phyloP scores from a whole-genome alignment of 352 stramenopile species.

The Peronosclerospora sorghi region DNA sequence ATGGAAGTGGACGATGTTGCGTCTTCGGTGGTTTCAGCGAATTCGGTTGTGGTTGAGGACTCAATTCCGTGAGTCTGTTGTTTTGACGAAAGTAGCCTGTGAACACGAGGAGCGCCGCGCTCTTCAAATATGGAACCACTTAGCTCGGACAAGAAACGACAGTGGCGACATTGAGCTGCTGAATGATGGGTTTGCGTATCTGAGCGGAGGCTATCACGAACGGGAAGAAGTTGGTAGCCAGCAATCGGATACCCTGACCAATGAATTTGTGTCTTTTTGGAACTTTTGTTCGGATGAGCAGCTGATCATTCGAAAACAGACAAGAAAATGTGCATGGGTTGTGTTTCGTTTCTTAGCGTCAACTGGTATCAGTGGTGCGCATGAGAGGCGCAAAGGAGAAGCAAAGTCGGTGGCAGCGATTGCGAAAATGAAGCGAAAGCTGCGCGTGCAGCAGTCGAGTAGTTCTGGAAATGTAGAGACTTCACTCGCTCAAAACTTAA shows the following conservation, averaged over 20 bases:
- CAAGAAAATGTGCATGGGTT: slow-evolving; percentile 60
- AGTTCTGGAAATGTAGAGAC: slow-evolving; percentile 9
- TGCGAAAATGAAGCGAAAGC: slow-evolving; percentile 66
- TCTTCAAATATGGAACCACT: slow-evolving; percentile 18
- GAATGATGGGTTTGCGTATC: slow-evolving; percentile 16
- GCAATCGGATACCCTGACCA: slow-evolving; percentile 6
- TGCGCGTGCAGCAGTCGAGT: slow-evolving; percentile 35
- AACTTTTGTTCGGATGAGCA: slow-evolving; percentile 51
- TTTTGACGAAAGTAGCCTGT: slow-evolving; percentile 30
- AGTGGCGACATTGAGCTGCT: slow-evolving; percentile 20
- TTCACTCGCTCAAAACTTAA: slow-evolving; percentile 14
- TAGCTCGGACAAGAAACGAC: slow-evolving; percentile 18
- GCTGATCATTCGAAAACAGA: slow-evolving; percentile 61
- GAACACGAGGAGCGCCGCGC: slow-evolving; percentile 26
- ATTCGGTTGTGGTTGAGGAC: slow-evolving; percentile 20
- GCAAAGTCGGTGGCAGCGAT: slow-evolving; percentile 47
- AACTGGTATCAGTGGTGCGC: slow-evolving; percentile 53
- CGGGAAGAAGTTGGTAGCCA: not conserved
- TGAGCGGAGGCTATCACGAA: slow-evolving; percentile 3
- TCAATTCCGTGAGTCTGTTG: slow-evolving; percentile 17
- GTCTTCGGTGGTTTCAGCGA: slow-evolving; percentile 28
- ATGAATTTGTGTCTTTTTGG: slow-evolving; percentile 27
- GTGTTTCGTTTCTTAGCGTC: slow-evolving; percentile 74
- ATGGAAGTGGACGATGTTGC: slow-evolving; percentile 22
- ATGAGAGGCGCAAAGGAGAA: slow-evolving; percentile 64